Base-by-base conservation (phyloP, 768 basidiomycete species). In the Chlorophyllum brunneum region DNA sequence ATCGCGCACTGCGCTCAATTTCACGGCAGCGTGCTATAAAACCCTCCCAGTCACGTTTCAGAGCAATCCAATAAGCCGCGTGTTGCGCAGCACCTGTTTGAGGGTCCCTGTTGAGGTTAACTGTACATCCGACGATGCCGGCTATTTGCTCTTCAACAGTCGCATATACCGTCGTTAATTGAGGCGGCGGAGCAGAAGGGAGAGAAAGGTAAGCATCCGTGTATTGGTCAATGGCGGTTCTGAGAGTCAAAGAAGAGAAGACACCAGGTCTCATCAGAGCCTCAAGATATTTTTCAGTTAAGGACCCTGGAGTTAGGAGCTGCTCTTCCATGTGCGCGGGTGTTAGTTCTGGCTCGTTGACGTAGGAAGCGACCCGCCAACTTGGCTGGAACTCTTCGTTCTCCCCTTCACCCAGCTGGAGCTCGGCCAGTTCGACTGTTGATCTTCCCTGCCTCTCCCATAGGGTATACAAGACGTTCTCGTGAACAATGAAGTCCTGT, bases 11-110 rank as follows among this genome's bases (percentile, higher is more conserved):
- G 37, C 89, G 85, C 68, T 97, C 95, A n/a, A 94, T 75, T 57
- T 93, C 92, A 48, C 88, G 81, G 62, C 92, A 94, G 51, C 91
- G 80, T 6, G 94, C 88, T 55, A 95, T 83, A 61, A 98, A 95
- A 2, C 95, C 93, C 62, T 98, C 89, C 95, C 95, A 98, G 60
- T 98, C 94, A 40, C 89, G 73, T 65, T 91, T 94, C 59, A 97
- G 67, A 0, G 86, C 83, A 59, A 81, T 86, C 83, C 90, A 87
- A 63, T 92, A 93, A 38, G 83, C 85, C 39, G 82, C 81, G 62
- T 92, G 77, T 57, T 87, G 83, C 40, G 82, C 75, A 31, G 85
- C 86, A 13, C 93, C 93, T 2, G 90, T 93, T 55, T 86, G 82
- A 0, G 85, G 76, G 61, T 90, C 86, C 36, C 77, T 77, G 56